Percentiles rank a stretch among this genome's conserved stretches.
Evolutionary conservation across 2,329 filamentous ascomycete species (phyloP).

Genomic region (Xylaria sp.): DNA sequence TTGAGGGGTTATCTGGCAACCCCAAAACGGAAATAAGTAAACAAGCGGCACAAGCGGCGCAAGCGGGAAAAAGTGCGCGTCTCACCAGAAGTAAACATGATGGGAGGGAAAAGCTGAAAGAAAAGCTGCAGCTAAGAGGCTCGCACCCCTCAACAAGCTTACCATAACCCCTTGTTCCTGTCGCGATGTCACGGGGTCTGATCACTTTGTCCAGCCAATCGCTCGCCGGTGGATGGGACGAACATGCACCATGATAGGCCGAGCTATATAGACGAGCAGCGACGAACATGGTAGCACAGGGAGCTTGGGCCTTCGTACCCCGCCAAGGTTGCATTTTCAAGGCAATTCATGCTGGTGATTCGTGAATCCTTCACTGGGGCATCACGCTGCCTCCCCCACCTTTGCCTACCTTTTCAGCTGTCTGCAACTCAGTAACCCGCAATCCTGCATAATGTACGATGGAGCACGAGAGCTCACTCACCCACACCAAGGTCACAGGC

Average conservation of each 20-base stretch:
- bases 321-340: slow-evolving; percentile 29
- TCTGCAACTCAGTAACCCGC: slow-evolving; percentile 29
- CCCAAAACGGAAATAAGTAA: slow-evolving; percentile 42
- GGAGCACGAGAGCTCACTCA: slow-evolving; percentile 15
- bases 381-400: slow-evolving; percentile 27
- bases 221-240: background rate
- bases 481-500: slow-evolving; percentile 1
- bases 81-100: slow-evolving; percentile 26
- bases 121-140: slow-evolving; percentile 35
- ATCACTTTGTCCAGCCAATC: slow-evolving; percentile 33
- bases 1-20: slow-evolving; percentile 32
- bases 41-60: slow-evolving; percentile 20
- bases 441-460: slow-evolving; percentile 29
- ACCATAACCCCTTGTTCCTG: slow-evolving; percentile 30
- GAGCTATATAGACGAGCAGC: background rate
- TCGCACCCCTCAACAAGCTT: slow-evolving; percentile 31
- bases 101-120: slow-evolving; percentile 28
- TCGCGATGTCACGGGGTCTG: slow-evolving; percentile 42
- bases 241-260: slow-evolving; percentile 15
- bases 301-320: slow-evolving; percentile 38
- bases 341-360: slow-evolving; percentile 21
- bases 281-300: slow-evolving; percentile 18
- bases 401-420: slow-evolving; percentile 21
- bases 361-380: slow-evolving; percentile 31
- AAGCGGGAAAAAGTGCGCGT: slow-evolving; percentile 30